Evolutionary conservation across 495 filamentous ascomycete species (phyloP).

Genomic region (Hypoxylon cercidicola): DNA sequence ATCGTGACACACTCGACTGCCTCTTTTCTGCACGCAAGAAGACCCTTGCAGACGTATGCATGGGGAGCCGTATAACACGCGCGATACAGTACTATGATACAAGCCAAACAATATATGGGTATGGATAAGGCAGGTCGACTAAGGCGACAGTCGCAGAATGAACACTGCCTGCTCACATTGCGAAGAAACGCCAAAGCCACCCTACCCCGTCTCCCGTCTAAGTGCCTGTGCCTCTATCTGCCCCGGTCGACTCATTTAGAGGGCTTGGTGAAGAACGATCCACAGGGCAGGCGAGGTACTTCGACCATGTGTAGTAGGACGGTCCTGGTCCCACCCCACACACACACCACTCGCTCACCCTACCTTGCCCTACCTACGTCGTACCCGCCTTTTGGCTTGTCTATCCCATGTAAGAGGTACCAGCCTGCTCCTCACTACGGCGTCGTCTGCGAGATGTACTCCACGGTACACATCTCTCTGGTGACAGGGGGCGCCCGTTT

Average conservation of each 20-base stretch:
- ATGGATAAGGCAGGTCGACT: conserved; percentile 43
- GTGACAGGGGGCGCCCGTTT: conserved; percentile 33
- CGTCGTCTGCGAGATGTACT: conserved; percentile 34
- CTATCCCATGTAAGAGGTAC: conserved; percentile 39
- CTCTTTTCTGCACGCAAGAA: conserved; percentile 25
- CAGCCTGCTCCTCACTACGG: conserved; percentile 31
- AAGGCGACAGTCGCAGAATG: conserved; percentile 33
- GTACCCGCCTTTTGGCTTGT: conserved; percentile 41
- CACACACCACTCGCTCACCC: conserved; percentile 25
- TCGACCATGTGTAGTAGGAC: conserved; percentile 22
- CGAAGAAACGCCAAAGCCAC: conserved; percentile 41
- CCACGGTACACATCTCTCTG: conserved; percentile 27
- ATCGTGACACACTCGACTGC: conserved; percentile 21
- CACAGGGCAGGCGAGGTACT: conserved; percentile 39
- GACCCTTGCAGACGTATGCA: conserved; percentile 42
- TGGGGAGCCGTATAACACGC: conserved; percentile 30
- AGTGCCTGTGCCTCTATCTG: conserved; percentile 3
- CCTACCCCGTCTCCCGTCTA: conserved; percentile 26
- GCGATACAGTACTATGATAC: conserved; percentile 18
- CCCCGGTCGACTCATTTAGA: conserved; percentile 19
- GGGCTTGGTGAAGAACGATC: conserved; percentile 22
- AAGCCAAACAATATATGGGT: conserved; percentile 21
- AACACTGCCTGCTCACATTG: conserved; percentile 40
- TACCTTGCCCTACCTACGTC: conserved; percentile 36
- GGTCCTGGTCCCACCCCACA: conserved; percentile 38